Evolutionary conservation across 805 yeast species (phyloP).

Genomic region (Kurtzmaniella cleridarum): DNA sequence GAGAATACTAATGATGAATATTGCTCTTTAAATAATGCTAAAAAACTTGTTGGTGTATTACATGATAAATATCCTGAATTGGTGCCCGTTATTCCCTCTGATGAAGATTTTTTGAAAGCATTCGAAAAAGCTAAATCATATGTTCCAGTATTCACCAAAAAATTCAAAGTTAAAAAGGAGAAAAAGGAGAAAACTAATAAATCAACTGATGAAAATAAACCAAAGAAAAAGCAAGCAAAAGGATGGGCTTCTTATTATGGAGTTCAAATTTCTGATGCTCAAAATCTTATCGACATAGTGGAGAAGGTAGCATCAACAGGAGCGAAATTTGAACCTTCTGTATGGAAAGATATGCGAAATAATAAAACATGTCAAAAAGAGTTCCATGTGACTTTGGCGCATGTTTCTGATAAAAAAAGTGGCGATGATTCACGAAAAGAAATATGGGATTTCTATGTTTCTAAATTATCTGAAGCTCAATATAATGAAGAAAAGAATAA

Average conservation of each 20-base stretch:
- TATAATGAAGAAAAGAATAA: conserved; percentile 8
- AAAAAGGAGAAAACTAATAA: conserved; percentile 3
- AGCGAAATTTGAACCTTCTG: background rate
- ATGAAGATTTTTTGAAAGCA: conserved; percentile 38
- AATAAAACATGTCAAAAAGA: conserved; percentile 40
- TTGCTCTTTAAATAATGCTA: conserved; percentile 43
- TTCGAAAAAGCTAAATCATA: conserved; percentile 49
- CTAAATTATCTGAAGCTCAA: conserved; percentile 9
- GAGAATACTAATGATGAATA: conserved; percentile 38
- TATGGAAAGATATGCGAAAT: conserved; percentile 21
- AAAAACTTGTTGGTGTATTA: conserved; percentile 34
- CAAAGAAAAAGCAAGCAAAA: conserved; percentile 4
- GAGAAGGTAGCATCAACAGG: background rate
- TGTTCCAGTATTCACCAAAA: conserved; percentile 45
- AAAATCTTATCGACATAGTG: background rate
- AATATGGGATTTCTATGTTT: conserved; percentile 14
- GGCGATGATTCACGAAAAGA: conserved; percentile 10
- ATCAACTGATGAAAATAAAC: conserved; percentile 2
- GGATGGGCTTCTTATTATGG: background rate
- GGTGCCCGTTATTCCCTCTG: conserved; percentile 33
- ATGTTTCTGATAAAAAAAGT: conserved; percentile 18
- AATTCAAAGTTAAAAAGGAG: conserved; percentile 16
- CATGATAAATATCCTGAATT: conserved; percentile 39
- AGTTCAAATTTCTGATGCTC: background rate
- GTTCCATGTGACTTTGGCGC: conserved; percentile 69